Evolutionary conservation across 1,284 basidiomycete genomes (phyloP).

Genomic region (Bondarzewia mesenterica): DNA sequence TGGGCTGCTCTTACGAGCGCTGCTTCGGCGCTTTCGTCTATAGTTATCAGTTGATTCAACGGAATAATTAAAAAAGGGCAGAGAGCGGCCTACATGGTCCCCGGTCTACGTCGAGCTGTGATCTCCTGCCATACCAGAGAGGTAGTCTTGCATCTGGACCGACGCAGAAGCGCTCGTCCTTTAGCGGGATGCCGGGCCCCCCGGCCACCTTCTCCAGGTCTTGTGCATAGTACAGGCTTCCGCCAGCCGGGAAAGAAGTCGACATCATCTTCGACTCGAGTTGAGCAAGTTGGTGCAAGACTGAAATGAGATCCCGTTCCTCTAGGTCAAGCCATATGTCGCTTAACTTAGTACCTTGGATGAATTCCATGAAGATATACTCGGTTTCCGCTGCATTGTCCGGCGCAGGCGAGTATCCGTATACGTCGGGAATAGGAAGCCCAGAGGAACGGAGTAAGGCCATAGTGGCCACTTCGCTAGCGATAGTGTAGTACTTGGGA

Average conservation of each 20-base stretch:
- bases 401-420: constrained; percentile 38
- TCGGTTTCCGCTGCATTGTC: constrained; percentile 42
- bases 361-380: constrained; percentile 47
- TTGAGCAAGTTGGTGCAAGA: constrained; percentile 35
- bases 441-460: constrained; percentile 35
- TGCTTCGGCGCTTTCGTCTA: constrained; percentile 39
- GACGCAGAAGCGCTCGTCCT: constrained; percentile 37
- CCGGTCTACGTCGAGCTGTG: constrained; percentile 36
- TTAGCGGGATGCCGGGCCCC: constrained; percentile 24
- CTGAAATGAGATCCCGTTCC: constrained; percentile 32
- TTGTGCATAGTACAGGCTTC: constrained; percentile 40
- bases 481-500: constrained; percentile 36
- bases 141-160: constrained; percentile 35
- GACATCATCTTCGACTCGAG: constrained; percentile 44
- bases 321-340: constrained; percentile 35
- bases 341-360: constrained; percentile 34
- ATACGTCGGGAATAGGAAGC: constrained; percentile 40
- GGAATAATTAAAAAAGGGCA: constrained; percentile 20
- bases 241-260: constrained; percentile 40
- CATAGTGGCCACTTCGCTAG: constrained; percentile 48
- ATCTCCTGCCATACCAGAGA: constrained; percentile 41
- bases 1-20: constrained; percentile 33
- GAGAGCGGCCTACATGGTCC: constrained; percentile 40
- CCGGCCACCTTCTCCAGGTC: constrained; percentile 32
- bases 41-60: constrained; percentile 24